Evolutionary conservation across 2,329 filamentous ascomycete species (phyloP).

Genomic region (Aureobasidium sp.): DNA sequence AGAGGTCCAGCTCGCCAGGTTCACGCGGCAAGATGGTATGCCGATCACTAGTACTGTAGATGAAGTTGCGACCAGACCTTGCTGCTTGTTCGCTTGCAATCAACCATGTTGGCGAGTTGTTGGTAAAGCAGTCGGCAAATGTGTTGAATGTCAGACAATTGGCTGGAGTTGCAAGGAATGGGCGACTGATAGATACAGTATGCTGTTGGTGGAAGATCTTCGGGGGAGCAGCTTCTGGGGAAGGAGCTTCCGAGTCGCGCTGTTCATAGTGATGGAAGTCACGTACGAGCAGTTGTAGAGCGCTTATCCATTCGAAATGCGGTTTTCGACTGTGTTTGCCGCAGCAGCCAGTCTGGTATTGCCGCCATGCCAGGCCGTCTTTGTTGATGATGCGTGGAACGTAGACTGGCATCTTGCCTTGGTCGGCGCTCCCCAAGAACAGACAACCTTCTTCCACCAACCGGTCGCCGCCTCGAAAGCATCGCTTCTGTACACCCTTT

Average conservation of each 20-base stretch:
- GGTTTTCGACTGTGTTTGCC: constrained; percentile 9
- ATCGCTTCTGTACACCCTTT: constrained; percentile 84
- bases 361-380: constrained; percentile 59
- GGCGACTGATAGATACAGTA: too few species aligned
- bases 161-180: too few species aligned
- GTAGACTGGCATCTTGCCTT: constrained; percentile 91
- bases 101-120: too few species aligned
- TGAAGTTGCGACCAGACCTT: too few species aligned
- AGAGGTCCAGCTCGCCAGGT: constrained; percentile 8
- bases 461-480: constrained; percentile 76
- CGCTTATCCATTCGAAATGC: constrained; percentile 7
- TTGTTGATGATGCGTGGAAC: constrained; percentile 81
- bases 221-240: not conserved
- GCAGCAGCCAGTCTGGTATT: constrained; percentile 38
- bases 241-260: constrained; percentile 1
- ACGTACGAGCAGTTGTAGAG: not conserved
- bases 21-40: not conserved
- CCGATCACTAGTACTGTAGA: too few species aligned
- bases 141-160: too few species aligned
- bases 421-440: constrained; percentile 70
- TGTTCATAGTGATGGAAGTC: not conserved
- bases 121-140: too few species aligned
- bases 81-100: too few species aligned
- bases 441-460: constrained; percentile 91
- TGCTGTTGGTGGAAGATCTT: not conserved